Conservation (phyloP, 2,329 filamentous ascomycete genomes). For the Epichloe aotearoae region DNA sequence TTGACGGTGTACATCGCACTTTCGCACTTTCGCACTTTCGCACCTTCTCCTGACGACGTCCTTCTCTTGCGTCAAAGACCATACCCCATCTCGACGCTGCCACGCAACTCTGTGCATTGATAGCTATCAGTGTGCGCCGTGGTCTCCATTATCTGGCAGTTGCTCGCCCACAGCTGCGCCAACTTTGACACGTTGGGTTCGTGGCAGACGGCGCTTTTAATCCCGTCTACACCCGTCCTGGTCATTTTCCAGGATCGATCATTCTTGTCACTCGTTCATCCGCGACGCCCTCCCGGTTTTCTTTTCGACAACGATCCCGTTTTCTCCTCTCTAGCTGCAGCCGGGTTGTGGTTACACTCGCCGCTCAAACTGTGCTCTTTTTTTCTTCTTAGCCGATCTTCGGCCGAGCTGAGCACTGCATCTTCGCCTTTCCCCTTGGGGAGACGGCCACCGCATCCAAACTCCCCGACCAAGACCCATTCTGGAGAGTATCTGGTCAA, state of each 20-base stretch:
- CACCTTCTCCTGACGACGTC: not conserved
- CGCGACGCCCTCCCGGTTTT: not conserved
- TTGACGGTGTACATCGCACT: not conserved
- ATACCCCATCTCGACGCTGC: slow-evolving; percentile 1
- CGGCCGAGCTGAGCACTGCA: not conserved
- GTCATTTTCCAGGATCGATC: not conserved
- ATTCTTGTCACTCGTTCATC: slow-evolving; percentile 4
- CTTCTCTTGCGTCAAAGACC: not conserved
- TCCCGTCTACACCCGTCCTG: not conserved
- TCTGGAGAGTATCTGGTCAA: no score
- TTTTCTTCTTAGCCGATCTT: not conserved
- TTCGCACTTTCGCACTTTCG: not conserved
- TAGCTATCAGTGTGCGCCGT: not conserved
- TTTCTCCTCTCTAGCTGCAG: not conserved
- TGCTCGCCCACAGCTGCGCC: not conserved
- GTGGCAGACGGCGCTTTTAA: not conserved
- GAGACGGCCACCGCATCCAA: not conserved
- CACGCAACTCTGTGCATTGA: slow-evolving; percentile 1
- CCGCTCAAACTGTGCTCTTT: not conserved
- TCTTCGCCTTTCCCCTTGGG: not conserved
- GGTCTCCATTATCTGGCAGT: not conserved
- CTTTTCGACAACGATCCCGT: not conserved
- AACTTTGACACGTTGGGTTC: slow-evolving; percentile 1
- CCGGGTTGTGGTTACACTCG: not conserved
- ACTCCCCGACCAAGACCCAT: not conserved